Evolutionary conservation across 2,329 filamentous ascomycete species (phyloP), one percentile per base, ranked within the genome.

Genomic region (Zymoseptoria ardabiliae): DNA sequence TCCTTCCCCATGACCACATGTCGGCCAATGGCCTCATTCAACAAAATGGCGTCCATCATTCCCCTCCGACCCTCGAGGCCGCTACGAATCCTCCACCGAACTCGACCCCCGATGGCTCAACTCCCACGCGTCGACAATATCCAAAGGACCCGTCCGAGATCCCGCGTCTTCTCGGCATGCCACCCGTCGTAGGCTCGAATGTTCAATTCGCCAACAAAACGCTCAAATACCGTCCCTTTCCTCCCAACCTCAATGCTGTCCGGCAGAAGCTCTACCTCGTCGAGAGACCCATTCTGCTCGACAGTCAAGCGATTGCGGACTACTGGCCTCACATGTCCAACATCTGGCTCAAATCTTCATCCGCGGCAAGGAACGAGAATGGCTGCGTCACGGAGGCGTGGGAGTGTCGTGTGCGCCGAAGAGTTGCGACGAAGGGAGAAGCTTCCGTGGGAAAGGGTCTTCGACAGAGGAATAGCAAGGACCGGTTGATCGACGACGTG

Each of bases 321-420:
- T 67, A 67, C 52, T 65, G 65, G 60, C 61, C 62, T 20, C 67
- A 69, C 41, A 63, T 69, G 61, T 64, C 61, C 49, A 67, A 69
- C 53, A 45, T 68, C 11, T 68, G 58, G 58, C 48, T 57, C 20
- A 56, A 63, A 17, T 60, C 59, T 13, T 61, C 61, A 9, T 57
- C 55, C 13, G 57, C 62, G 5, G 30, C 20, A 17, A 19, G 45
- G 13, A 53, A 55, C 25, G 54, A 53, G n/a, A 66, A 64, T 35
- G 65, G 63, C 22, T 51, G 61, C 10, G 61, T 63, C 4, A 51
- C 51, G 6, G 67, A 69, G 54, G 55, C 54, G 3, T 67, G 63
- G 61, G 62, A 67, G 17, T 68, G 67, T 30, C 65, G 67, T 19
- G 63, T 62, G 19, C 50, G 59, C 30, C 52, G 61, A 48, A 56